Evolutionary conservation across 2,329 filamentous ascomycete genomes (phyloP), one percentile per base, ranked within the genome.

Genomic region (Corynespora cassiicola): DNA sequence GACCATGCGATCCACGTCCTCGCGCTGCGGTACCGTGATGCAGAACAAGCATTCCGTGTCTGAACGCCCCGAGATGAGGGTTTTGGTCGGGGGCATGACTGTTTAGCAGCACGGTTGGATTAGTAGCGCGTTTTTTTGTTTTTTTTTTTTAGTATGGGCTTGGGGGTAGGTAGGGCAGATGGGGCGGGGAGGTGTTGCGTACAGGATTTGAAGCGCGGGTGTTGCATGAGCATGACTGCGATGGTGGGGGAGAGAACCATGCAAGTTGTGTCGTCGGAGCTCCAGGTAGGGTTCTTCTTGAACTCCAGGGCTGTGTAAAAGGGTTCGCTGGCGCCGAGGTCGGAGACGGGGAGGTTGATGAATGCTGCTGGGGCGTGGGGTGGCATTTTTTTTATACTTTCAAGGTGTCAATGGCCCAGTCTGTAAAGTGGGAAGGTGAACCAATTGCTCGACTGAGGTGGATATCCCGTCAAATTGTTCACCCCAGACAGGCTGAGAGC

Each of bases 241-340:
- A 43, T 43, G 15, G 10, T 7, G 6, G 18, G 24, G 3, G 40
- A 38, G 29, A 43, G 34, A 2, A 20, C n/a, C 28, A 43, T 33
- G 23, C 34, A 38, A 3, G 34, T 23, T 6, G 40, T 39, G 12
- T 28, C 18, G 7, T 21, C 16, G 22, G 12, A 18, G 34, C 15
- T 22, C 12, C 22, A 38, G 11, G 10, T 28, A 10, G 23, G 6
- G 15, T 39, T 34, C 17, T 22, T 24, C 6, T 7, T 18, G 7
- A 43, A 23, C 7, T 35, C 40, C 7, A 43, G 24, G 4, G 40
- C 29, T 6, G 14, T n/a, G 29, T 43, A 43, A 35, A 43, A 43
- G 7, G 29, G 28, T 7, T 10, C 14, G 3, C 34, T 9, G 4
- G 17, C 21, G 3, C 23, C 8, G 26, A 39, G 27, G 10, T 28